A percentile compares a stretch with the other conserved stretches of the same genome.
Evolutionary conservation across 2,329 filamentous ascomycete species (phyloP).

Genomic region (Sporothrix curviconia): DNA sequence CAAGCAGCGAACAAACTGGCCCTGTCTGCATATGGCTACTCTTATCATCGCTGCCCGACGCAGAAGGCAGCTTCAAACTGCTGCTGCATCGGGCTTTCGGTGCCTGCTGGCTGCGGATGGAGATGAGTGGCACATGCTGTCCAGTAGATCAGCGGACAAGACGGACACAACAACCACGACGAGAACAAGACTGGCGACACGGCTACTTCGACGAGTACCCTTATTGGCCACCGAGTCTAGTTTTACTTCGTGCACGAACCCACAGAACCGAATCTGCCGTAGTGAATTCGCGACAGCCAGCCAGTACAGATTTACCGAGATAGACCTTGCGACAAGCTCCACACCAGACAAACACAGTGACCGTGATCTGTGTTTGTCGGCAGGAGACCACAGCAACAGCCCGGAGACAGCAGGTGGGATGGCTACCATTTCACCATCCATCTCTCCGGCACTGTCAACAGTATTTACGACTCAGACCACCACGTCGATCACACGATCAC

Average conservation of each 20-base stretch:
- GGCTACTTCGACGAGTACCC: no score
- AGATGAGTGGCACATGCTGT: constrained; percentile 3
- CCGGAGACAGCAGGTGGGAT: no score
- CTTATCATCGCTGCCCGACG: constrained; percentile 16
- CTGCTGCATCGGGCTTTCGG: constrained; percentile 4
- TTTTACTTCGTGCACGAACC: no score
- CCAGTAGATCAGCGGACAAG: not conserved
- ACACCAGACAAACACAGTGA: constrained; percentile 21
- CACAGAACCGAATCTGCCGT: constrained; percentile 19
- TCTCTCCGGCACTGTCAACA: not conserved
- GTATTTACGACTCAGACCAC: constrained; percentile 18
- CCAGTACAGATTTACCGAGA: constrained; percentile 23
- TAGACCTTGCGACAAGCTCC: constrained; percentile 22
- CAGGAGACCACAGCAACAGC: no score
- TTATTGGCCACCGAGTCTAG: no score
- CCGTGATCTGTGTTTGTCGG: constrained; percentile 14
- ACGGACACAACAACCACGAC: not conserved
- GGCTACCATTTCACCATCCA: not conserved
- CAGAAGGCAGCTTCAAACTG: constrained; percentile 12
- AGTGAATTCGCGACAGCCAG: constrained; percentile 20
- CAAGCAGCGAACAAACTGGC: constrained; percentile 9
- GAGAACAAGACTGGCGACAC: constrained; percentile 4
- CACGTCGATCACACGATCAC: constrained; percentile 17
- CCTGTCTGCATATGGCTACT: constrained; percentile 13
- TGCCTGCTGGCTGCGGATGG: constrained; percentile 7